Evolutionary conservation across 2,329 filamentous ascomycete species (phyloP).

Genomic region (Aureobasidium uvarum): DNA sequence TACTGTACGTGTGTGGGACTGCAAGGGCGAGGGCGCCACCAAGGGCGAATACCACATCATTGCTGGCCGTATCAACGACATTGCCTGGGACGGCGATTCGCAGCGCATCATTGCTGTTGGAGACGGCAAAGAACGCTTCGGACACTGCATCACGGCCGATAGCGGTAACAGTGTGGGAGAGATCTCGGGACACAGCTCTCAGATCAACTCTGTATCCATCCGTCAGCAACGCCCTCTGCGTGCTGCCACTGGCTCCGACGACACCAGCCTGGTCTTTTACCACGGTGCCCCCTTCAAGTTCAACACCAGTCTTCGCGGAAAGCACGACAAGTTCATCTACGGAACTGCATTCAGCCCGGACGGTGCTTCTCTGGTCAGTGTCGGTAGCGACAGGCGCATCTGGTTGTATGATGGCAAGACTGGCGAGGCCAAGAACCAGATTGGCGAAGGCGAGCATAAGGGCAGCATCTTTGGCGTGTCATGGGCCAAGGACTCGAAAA

Average conservation of each 20-base stretch:
- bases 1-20: conserved; percentile 87
- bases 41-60: conserved; percentile 96
- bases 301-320: conserved; percentile 71
- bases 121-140: conserved; percentile 89
- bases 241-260: conserved; percentile 87
- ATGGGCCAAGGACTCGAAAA: conserved; percentile 83
- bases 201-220: conserved; percentile 88
- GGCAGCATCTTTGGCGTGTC: conserved; percentile 91
- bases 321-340: conserved; percentile 87
- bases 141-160: conserved; percentile 91
- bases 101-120: conserved; percentile 96
- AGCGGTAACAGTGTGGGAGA: conserved; percentile 96
- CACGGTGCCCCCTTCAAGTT: conserved; percentile 97
- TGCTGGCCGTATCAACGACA: conserved; percentile 89
- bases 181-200: conserved; percentile 84
- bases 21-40: conserved; percentile 77
- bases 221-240: conserved; percentile 86
- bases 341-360: conserved; percentile 88
- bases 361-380: conserved; percentile 75
- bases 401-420: conserved; percentile 97
- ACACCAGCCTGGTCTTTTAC: conserved; percentile 85
- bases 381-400: conserved; percentile 88
- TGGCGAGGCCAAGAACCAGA: conserved; percentile 72
- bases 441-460: conserved; percentile 81
- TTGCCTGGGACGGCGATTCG: conserved; percentile 96